phyloP scores from a whole-genome alignment of 2,329 filamentous ascomycete genomes.

The Diplocarpon mali region DNA sequence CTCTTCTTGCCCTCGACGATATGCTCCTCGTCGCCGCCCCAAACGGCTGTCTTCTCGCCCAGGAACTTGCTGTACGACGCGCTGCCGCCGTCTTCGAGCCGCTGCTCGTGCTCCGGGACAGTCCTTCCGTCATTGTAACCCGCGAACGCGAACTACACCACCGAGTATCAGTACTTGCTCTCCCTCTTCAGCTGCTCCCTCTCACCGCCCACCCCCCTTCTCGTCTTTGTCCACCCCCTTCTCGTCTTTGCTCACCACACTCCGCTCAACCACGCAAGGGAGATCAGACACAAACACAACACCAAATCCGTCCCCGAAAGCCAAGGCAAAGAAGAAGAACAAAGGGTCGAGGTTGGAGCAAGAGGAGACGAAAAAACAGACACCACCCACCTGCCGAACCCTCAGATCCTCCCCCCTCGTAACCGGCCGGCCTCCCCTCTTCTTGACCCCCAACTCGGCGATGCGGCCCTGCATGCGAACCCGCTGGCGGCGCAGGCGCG shows the following conservation, averaged over 20 bases:
- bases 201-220: no score
- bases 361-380: no score
- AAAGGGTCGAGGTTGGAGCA: no score
- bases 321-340: no score
- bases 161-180: no score
- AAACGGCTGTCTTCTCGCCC: background rate
- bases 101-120: background rate
- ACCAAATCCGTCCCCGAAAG: no score
- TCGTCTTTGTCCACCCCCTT: no score
- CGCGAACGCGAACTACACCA: background rate
- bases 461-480: background rate
- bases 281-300: no score
- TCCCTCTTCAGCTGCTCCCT: no score
- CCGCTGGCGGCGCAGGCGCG: background rate
- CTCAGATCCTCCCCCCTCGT: background rate
- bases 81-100: background rate
- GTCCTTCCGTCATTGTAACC: background rate
- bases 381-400: background rate
- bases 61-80: slow-evolving; percentile 1
- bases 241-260: no score
- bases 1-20: background rate
- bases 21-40: background rate
- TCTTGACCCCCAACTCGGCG: background rate
- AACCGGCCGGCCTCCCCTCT: background rate
- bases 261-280: background rate